Evolutionary conservation across 2,329 filamentous ascomycete species (phyloP), one percentile per base, ranked within the genome.

Genomic region (Ascochyta lentis): DNA sequence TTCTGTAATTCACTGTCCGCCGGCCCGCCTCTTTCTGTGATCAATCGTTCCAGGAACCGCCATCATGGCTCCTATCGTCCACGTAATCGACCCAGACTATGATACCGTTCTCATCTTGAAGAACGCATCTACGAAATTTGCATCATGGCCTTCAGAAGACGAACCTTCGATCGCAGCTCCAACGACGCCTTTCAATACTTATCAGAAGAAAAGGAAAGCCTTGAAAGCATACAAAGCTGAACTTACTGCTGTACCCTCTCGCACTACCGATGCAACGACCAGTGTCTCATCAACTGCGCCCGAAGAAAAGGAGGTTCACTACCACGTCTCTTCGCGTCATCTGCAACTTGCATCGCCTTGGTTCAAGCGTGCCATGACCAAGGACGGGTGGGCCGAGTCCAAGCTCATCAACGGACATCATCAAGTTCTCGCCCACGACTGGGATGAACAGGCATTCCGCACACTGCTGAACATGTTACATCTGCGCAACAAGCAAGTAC

Each of bases 381-480:
- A 41, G 19, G 43, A 37, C n/a, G 22, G 16, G 2, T 61, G 45
- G 56, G 35, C 8, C 4, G 59, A 60, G 23, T 33, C 15, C 1
- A 29, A 55, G 16, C 13, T 42, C 12, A 34, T 29, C 7, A 57
- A 65, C 16, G 53, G 64, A 10, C 48, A 29, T 1, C 65, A 50
- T 43, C 49, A 59, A 23, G 19, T 66, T 7, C 1, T 23, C 1
- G 55, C 60, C 9, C 33, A 54, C 1, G 60, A 63, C 67, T 67
- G 60, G 64, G 72, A 82, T 49, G 60, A 68, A 4, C 66, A 76
- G 6, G 78, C 79, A 0, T 70, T 82, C 4, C 65, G 74, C 8
- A 75, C 77, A 16, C 49, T 82, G 1, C 65, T 83, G 43, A 75
- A 80, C 54, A 77, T 80, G n/a, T 66, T 83, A 9, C 81, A 83